Percentiles rank a stretch among this genome's conserved stretches.
Evolutionary conservation across 176 grass and related monocot genomes (phyloP).

Genomic region (Cenchrus americanus): DNA sequence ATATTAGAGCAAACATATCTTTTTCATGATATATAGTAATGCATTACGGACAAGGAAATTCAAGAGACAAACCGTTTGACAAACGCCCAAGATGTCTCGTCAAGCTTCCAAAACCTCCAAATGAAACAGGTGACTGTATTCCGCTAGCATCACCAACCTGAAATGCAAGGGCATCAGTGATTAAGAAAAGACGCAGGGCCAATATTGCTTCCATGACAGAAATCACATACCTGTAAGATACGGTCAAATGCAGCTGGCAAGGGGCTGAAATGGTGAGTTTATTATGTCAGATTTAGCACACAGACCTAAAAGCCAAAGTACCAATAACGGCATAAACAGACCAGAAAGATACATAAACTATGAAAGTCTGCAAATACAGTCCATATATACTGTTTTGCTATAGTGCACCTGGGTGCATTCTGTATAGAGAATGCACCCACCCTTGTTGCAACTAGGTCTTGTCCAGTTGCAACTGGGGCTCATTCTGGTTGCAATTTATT

Average conservation of each 20-base stretch:
- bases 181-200: constrained; percentile 9
- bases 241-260: constrained; percentile 87
- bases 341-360: not conserved
- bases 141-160: constrained; percentile 98
- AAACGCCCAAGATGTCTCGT: constrained; percentile 82
- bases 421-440: too few species aligned
- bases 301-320: constrained; percentile 3
- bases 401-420: too few species aligned
- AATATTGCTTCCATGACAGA: constrained; percentile 8
- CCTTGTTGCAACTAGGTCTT: too few species aligned
- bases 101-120: constrained; percentile 98
- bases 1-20: not conserved
- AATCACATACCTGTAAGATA: constrained; percentile 70
- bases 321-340: not conserved
- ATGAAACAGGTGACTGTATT: constrained; percentile 96
- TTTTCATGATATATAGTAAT: constrained; percentile 5
- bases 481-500: too few species aligned
- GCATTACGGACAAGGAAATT: not conserved
- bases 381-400: too few species aligned
- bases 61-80: constrained; percentile 63
- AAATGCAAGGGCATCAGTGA: constrained; percentile 23
- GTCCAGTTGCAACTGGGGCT: too few species aligned
- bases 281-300: constrained; percentile 36
- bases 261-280: constrained; percentile 65
- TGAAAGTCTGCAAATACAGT: not conserved